Evolutionary conservation across 1,284 basidiomycete genomes (phyloP).

Genomic region (Exobasidium cylindrosporum): DNA sequence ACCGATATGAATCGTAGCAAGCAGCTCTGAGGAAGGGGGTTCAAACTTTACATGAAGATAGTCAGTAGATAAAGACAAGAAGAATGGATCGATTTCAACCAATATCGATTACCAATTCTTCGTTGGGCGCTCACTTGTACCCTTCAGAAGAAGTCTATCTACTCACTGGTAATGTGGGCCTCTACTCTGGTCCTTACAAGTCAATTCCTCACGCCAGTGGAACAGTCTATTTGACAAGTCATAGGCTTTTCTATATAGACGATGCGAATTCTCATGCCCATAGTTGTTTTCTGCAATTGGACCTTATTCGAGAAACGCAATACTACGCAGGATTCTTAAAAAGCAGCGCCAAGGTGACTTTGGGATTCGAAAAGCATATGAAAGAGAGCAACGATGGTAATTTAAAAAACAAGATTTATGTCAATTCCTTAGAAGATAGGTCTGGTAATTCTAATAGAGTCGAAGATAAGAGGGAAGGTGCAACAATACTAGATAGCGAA

Average conservation of each 20-base stretch:
- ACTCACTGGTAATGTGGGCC: constrained; percentile 42
- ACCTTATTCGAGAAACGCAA: constrained; percentile 72
- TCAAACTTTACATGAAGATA: no score
- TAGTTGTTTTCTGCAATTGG: constrained; percentile 61
- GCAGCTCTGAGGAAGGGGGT: no score
- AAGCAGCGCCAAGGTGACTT: constrained; percentile 82
- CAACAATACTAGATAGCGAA: constrained; percentile 23
- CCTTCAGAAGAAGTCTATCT: constrained; percentile 44
- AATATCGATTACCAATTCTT: constrained; percentile 40
- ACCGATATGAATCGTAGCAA: no score
- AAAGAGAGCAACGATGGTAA: constrained; percentile 19
- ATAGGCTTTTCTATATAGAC: constrained; percentile 80
- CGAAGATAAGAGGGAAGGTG: constrained; percentile 27
- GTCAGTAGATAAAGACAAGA: no score
- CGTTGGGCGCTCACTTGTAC: constrained; percentile 37
- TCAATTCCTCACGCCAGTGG: constrained; percentile 70
- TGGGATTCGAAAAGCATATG: constrained; percentile 54
- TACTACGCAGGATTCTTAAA: constrained; percentile 88
- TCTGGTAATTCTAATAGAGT: constrained; percentile 2
- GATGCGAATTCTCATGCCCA: constrained; percentile 60
- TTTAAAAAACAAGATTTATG: no score
- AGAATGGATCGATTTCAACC: constrained; percentile 45
- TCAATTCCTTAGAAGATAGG: constrained; percentile 31
- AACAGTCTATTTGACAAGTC: constrained; percentile 72
- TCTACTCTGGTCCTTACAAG: constrained; percentile 68